Base-by-base conservation (phyloP, 1,284 basidiomycete genomes). In the Trametes pubescens region DNA sequence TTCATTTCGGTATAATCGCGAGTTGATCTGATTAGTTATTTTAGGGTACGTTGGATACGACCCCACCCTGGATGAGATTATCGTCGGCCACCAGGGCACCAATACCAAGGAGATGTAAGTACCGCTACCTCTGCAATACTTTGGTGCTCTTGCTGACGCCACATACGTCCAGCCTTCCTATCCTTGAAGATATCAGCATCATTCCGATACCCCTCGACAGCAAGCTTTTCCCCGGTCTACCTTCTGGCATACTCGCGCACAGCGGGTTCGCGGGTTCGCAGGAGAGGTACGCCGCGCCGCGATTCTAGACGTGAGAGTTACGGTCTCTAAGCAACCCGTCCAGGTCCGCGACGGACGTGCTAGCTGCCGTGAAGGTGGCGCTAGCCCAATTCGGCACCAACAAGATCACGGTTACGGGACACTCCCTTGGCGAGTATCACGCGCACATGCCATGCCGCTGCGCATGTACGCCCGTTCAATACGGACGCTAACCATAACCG, bases 81-180 rank as follows among this genome's bases (percentile, higher is more conserved):
- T 87, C 37, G 84, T 87, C 2, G 76, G 75, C 0, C 85, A 87
- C 68, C 82, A 87, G 69, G 86, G 85, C 14, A 86, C 86, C 8
- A 79, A 86, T 69, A 64, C 78, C 0, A 67, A 64, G 1, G 73
- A 85, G 63, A 74, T 88, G 86, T 86, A 62, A 63, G 78, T 22
- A 40, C 14, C 24, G 18, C 46, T 52, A 13, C 16, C 11, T 16
- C 29, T 43, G 9, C 26, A 4, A 11, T 3, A 22, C 16, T 24
- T 26, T 13, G 7, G 7, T 2, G 10, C n/a, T 9, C n/a, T 34
- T n/a, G 24, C 9, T 38, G 35, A 4, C 7, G 29, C 5, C 11
- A 10, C 4, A 6, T 32, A 6, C 24, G 13, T 16, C n/a, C 29
- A 78, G 77, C 43, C 26, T 73, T 5, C 68, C 77, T 7, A 22